These are phyloP conservation scores for Saitozyma podzolica DNA, from an alignment of 768 basidiomycete species.

Conservation along the genomic window DNA sequence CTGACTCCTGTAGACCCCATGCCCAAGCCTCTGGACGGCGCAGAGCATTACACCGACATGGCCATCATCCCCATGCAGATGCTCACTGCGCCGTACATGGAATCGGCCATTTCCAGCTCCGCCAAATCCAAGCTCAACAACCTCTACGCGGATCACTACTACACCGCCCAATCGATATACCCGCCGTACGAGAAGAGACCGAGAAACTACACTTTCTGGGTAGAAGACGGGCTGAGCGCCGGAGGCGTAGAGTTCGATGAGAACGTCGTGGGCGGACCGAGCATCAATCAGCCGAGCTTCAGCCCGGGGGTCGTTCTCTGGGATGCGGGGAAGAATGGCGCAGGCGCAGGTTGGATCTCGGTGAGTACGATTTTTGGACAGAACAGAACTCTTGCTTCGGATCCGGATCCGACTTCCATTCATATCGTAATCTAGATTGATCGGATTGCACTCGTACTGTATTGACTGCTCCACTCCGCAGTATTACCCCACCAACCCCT, in stretches of 20 bases:
- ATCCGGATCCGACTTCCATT: too few relatives aligned
- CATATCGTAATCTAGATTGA: too few relatives aligned
- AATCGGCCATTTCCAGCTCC: neutral
- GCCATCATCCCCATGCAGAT: conserved; percentile 29
- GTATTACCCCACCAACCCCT: conserved; percentile 13
- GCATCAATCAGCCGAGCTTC: conserved; percentile 12
- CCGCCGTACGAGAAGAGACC: conserved; percentile 17
- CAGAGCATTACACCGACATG: conserved; percentile 15
- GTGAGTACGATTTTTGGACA: too few relatives aligned
- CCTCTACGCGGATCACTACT: conserved; percentile 7
- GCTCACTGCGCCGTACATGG: conserved; percentile 12
- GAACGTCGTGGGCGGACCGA: conserved; percentile 13
- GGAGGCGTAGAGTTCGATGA: conserved; percentile 23
- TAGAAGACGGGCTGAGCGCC: conserved; percentile 19
- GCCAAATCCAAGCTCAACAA: conserved; percentile 5
- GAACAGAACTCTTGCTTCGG: too few relatives aligned
- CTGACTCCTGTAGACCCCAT: conserved; percentile 1
- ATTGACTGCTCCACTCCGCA: neutral
- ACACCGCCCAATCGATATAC: conserved; percentile 8
- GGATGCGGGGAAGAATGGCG: conserved; percentile 20
- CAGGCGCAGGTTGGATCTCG: conserved; percentile 16
- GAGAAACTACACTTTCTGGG: conserved; percentile 18
- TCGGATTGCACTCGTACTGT: too few relatives aligned
- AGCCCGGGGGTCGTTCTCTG: conserved; percentile 21
- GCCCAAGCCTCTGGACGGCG: conserved; percentile 13